Evolutionary conservation across 805 yeast species (phyloP).

Genomic region (Kazachstania viticola): DNA sequence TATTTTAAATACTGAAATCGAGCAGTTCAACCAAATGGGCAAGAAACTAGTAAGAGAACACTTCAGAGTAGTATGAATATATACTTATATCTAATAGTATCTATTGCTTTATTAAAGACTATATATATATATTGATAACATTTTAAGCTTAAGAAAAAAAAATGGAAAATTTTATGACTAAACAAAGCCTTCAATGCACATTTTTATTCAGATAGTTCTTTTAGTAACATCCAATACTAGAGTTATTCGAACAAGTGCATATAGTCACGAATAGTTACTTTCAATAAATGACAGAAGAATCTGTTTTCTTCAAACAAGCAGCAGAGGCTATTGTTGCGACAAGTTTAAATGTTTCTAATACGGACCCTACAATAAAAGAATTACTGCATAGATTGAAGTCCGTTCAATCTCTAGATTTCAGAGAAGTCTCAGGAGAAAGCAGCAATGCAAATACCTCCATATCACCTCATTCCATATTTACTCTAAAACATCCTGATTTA

Average conservation of each 20-base stretch:
- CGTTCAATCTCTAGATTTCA: slow-evolving; percentile 1
- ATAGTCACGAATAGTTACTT: no score
- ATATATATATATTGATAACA: neutral
- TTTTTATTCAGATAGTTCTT: no score
- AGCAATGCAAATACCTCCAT: neutral
- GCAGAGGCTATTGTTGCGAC: slow-evolving; percentile 25
- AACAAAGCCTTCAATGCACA: no score
- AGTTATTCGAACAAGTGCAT: no score
- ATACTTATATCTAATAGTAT: no score
- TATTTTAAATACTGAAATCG: slow-evolving; percentile 13
- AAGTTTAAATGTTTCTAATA: slow-evolving; percentile 16
- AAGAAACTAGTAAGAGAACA: slow-evolving; percentile 8
- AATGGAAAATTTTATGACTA: no score
- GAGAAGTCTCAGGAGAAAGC: neutral
- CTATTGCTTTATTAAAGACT: neutral
- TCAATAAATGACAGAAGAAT: slow-evolving; percentile 18
- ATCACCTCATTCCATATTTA: neutral
- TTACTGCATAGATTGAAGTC: slow-evolving; percentile 18
- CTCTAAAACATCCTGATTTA: neutral
- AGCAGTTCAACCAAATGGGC: slow-evolving; percentile 15
- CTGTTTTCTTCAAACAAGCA: slow-evolving; percentile 20
- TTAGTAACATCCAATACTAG: no score
- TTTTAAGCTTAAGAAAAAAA: no score
- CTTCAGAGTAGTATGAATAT: slow-evolving; percentile 8
- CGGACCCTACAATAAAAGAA: slow-evolving; percentile 23